Conservation (phyloP, 192 early-diverging fungal species). For the Entrophospora sp. region DNA sequence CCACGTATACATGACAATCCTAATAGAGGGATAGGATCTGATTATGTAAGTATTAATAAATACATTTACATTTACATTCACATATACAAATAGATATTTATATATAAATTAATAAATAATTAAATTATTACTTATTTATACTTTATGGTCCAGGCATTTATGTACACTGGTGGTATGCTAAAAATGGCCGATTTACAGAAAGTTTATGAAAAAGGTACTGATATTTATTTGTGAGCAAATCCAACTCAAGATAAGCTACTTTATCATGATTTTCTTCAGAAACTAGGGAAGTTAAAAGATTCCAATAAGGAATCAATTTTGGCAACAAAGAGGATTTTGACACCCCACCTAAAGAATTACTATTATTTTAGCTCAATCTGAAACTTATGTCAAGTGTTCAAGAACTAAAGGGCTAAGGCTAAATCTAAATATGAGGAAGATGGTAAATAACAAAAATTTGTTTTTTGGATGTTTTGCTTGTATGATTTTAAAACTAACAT, state of each 20-base stretch:
- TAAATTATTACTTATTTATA: too few relatives aligned
- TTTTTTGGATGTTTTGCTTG: too few relatives aligned
- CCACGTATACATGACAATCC: too few relatives aligned
- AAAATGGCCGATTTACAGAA: slow-evolving; percentile 81
- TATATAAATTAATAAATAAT: too few relatives aligned
- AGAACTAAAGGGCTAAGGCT: slow-evolving; percentile 65
- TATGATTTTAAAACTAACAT: not conserved
- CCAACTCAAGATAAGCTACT: slow-evolving; percentile 92
- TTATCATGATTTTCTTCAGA: slow-evolving; percentile 76
- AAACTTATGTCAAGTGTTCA: slow-evolving; percentile 95
- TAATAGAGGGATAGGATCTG: too few relatives aligned
- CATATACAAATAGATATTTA: too few relatives aligned
- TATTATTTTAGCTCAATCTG: slow-evolving; percentile 88
- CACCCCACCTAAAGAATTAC: slow-evolving; percentile 78
- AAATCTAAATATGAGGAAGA: slow-evolving; percentile 91
- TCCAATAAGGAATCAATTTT: slow-evolving; percentile 68
- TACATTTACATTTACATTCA: too few relatives aligned
- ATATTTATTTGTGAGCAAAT: slow-evolving; percentile 87
- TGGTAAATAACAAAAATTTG: slow-evolving; percentile 34
- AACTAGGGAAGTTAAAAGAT: slow-evolving; percentile 72
- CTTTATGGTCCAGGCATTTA: too few relatives aligned
- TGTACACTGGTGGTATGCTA: slow-evolving; percentile 78
- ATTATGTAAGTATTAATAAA: too few relatives aligned
- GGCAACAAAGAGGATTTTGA: slow-evolving; percentile 80
- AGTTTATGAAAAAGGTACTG: slow-evolving; percentile 71